Evolutionary conservation across 805 yeast genomes (phyloP).

Genomic region (Candida pseudofarinosa): DNA sequence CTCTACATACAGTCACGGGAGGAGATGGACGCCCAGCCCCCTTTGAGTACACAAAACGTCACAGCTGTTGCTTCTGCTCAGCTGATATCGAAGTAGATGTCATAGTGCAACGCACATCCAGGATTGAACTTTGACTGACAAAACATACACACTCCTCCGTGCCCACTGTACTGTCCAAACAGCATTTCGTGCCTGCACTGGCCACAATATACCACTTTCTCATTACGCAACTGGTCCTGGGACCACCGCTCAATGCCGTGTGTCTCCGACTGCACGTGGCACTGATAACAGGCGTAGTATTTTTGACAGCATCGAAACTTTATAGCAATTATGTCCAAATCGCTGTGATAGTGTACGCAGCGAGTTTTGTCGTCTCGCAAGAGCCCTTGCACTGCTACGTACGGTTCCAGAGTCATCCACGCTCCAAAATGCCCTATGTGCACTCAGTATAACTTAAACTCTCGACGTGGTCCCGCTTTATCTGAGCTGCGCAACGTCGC

Average conservation of each 20-base stretch:
- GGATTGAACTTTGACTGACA: constrained; percentile 34
- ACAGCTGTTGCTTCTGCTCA: background rate
- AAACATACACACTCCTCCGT: constrained; percentile 15
- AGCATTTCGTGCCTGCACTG: constrained; percentile 26
- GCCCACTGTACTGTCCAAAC: constrained; percentile 21
- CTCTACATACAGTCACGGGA: constrained; percentile 1
- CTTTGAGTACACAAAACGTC: background rate
- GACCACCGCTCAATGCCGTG: constrained; percentile 12
- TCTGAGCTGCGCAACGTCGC: no score
- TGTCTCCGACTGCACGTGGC: constrained; percentile 21
- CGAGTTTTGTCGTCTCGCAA: constrained; percentile 30
- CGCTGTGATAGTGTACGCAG: constrained; percentile 33
- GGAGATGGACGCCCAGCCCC: background rate
- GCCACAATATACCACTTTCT: constrained; percentile 34
- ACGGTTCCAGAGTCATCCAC: no score
- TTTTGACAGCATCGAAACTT: constrained; percentile 34
- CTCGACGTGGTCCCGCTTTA: no score
- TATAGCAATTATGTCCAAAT: constrained; percentile 35
- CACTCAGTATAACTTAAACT: no score
- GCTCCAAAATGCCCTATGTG: no score
- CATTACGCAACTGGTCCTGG: constrained; percentile 2
- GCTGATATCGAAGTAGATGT: constrained; percentile 28
- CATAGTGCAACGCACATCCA: constrained; percentile 33
- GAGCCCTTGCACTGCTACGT: background rate
- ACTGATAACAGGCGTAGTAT: constrained; percentile 38